Percentiles rank a stretch among this genome's conserved stretches.
Evolutionary conservation across 495 filamentous ascomycete genomes (phyloP).

Genomic region (Trichoderma virens): DNA sequence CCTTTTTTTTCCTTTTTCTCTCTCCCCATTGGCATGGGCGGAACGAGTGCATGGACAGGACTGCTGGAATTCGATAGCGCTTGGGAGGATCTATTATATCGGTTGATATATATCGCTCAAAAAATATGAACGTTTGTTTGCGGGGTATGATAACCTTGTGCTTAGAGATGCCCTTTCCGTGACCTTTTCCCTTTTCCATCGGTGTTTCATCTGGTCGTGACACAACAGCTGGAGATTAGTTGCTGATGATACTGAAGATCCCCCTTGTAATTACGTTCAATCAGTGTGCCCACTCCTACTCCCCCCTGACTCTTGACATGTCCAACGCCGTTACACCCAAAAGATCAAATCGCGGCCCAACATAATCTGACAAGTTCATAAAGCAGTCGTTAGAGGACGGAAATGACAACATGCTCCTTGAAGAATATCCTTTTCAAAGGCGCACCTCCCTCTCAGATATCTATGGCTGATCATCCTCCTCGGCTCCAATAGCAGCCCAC

Average conservation of each 20-base stretch:
- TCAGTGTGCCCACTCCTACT: neutral
- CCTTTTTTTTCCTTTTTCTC: neutral
- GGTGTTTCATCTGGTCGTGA: too few relatives aligned
- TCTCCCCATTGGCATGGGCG: neutral
- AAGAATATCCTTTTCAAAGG: neutral
- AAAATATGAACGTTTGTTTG: neutral
- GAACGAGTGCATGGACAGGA: neutral
- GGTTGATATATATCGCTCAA: neutral
- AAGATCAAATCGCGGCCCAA: neutral
- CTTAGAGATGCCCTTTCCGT: too few relatives aligned
- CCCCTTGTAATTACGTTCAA: neutral
- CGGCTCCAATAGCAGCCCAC: constrained; percentile 38
- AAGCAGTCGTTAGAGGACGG: neutral
- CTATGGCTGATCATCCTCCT: constrained; percentile 29
- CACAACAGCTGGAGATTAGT: too few relatives aligned
- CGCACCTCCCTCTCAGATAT: neutral
- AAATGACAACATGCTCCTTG: neutral
- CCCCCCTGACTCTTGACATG: neutral
- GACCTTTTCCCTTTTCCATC: too few relatives aligned
- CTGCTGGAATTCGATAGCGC: neutral
- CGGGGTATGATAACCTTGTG: too few relatives aligned
- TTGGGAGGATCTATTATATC: neutral
- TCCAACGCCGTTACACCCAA: neutral
- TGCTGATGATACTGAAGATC: too few relatives aligned
- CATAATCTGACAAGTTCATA: neutral